Evolutionary conservation across 345 rosid genomes (phyloP).

Genomic region (Salix suchowensis): DNA sequence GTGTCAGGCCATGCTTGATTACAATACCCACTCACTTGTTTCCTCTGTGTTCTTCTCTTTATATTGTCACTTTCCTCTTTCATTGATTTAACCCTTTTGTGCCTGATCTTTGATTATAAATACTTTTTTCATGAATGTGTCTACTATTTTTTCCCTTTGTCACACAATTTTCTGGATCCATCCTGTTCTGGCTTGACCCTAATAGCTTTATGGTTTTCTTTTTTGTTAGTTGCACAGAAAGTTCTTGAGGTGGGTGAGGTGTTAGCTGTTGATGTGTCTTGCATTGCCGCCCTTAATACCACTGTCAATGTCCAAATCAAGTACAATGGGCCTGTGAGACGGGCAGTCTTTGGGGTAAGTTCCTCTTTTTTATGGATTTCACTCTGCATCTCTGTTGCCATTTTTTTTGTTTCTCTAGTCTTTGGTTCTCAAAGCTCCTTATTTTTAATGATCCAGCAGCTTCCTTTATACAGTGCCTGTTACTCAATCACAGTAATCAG

Average conservation of each 20-base stretch:
- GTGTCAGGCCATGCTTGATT: background rate
- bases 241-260: slow-evolving; percentile 88
- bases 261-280: slow-evolving; percentile 72
- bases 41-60: background rate
- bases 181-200: slow-evolving; percentile 11
- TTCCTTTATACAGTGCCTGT: background rate
- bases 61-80: background rate
- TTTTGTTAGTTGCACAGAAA: slow-evolving; percentile 80
- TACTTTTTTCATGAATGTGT: background rate
- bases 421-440: background rate
- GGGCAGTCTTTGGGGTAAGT: slow-evolving; percentile 87
- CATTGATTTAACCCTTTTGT: background rate
- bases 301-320: slow-evolving; percentile 78
- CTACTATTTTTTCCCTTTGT: background rate
- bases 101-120: background rate
- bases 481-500: background rate
- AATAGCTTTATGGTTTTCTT: slow-evolving; percentile 1
- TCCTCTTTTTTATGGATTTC: background rate
- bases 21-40: background rate
- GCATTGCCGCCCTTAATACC: slow-evolving; percentile 77
- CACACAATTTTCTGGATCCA: background rate
- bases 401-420: background rate
- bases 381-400: background rate
- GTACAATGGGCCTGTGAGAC: slow-evolving; percentile 73
- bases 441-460: background rate